Conservation (phyloP, 108 stramenopile species). For the Cyclotella baltica region DNA sequence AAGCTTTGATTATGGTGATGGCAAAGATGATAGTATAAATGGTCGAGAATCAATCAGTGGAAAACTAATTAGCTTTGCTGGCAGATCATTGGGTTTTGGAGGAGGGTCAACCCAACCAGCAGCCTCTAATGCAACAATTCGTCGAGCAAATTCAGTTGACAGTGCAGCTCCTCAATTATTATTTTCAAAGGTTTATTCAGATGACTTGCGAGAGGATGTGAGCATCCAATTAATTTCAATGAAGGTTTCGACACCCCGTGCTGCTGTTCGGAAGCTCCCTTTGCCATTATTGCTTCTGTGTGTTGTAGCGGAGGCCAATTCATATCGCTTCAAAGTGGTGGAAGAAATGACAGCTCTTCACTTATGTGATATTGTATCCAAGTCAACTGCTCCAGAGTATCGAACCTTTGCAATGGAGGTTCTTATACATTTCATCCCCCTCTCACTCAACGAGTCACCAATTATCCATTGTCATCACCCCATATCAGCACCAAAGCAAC, state of each 20-base stretch:
- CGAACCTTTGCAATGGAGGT: constrained; percentile 77
- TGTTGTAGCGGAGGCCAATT: constrained; percentile 75
- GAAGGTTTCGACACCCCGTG: constrained; percentile 60
- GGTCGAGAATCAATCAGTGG: constrained; percentile 60
- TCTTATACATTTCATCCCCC: constrained; percentile 71
- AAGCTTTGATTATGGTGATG: constrained; percentile 13
- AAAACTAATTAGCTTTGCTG: constrained; percentile 82
- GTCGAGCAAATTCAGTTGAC: constrained; percentile 22
- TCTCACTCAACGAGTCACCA: constrained; percentile 44
- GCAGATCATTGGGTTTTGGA: constrained; percentile 73
- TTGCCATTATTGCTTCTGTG: constrained; percentile 66
- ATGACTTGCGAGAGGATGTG: constrained; percentile 60
- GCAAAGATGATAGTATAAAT: not conserved
- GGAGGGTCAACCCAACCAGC: constrained; percentile 31
- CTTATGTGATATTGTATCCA: constrained; percentile 64
- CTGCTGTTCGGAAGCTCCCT: constrained; percentile 59
- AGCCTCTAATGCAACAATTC: constrained; percentile 18
- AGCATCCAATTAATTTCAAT: constrained; percentile 43
- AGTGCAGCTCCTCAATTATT: constrained; percentile 43
- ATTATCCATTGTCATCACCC: constrained; percentile 26
- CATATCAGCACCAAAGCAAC: constrained; percentile 28
- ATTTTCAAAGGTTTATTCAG: constrained; percentile 63
- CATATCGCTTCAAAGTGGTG: constrained; percentile 62
- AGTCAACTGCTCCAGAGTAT: constrained; percentile 55
- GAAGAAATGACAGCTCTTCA: constrained; percentile 60